These are phyloP conservation scores for Triticum timopheevii DNA, from an alignment of 176 grass and related monocot genomes.

Conservation along the genomic window DNA sequence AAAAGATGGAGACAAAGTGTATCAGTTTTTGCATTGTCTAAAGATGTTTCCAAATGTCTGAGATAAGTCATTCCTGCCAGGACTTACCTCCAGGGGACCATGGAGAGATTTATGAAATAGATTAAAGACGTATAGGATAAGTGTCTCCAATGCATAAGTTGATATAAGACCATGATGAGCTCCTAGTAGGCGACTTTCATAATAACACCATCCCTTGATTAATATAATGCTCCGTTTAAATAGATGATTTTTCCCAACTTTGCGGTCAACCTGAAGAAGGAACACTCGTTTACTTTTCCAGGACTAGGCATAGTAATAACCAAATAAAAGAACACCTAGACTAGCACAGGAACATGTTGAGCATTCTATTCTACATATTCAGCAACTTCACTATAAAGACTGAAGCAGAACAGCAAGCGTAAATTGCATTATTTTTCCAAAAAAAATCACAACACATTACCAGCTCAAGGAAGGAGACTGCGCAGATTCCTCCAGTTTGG, in stretches of 20 bases:
- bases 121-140: constrained; percentile 89
- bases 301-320: not conserved
- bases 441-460: constrained; percentile 46
- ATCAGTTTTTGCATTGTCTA: constrained; percentile 21
- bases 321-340: constrained; percentile 21
- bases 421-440: not conserved
- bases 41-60: constrained; percentile 12
- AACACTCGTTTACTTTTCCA: constrained; percentile 20
- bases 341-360: constrained; percentile 17
- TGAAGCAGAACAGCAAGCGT: not conserved
- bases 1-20: constrained; percentile 12
- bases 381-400: not conserved
- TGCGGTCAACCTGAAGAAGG: constrained; percentile 61
- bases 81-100: constrained; percentile 66
- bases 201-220: constrained; percentile 95
- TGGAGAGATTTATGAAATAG: constrained; percentile 72
- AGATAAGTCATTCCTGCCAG: constrained; percentile 6
- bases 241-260: constrained; percentile 75
- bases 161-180: constrained; percentile 91
- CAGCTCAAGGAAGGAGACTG: constrained; percentile 88
- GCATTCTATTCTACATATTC: constrained; percentile 18
- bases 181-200: constrained; percentile 90
- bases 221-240: constrained; percentile 89
- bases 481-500: constrained; percentile 71
- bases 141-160: constrained; percentile 84